Percentiles rank a stretch among this genome's conserved stretches.
Conservation (phyloP, 345 rosid genomes). For the Toxicodendron radicans region DNA sequence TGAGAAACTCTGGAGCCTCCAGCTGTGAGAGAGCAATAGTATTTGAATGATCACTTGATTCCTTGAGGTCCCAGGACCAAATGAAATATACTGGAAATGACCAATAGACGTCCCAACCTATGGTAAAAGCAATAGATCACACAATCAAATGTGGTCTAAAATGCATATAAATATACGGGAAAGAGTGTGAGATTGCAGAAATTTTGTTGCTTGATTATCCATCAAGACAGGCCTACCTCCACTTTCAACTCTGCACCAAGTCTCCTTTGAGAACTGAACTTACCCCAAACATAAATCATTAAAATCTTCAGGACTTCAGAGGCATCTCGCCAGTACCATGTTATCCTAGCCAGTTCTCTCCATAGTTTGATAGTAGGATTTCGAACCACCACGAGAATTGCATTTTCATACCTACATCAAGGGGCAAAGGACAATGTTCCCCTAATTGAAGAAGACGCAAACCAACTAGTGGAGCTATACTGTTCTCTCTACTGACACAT, state of each 20-base stretch:
- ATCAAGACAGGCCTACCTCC: slow-evolving; percentile 63
- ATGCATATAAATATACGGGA: slow-evolving; percentile 30
- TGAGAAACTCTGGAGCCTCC: slow-evolving; percentile 58
- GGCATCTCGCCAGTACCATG: slow-evolving; percentile 18
- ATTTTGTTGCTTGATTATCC: slow-evolving; percentile 37
- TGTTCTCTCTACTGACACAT: not conserved
- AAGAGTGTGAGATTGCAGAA: slow-evolving; percentile 33
- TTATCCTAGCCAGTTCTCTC: slow-evolving; percentile 27
- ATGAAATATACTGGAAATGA: slow-evolving; percentile 51
- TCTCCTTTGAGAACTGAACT: slow-evolving; percentile 37
- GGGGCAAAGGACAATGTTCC: not conserved
- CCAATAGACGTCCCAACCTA: slow-evolving; percentile 59
- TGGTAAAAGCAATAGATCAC: slow-evolving; percentile 66
- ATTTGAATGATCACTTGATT: slow-evolving; percentile 53
- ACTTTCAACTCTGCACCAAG: slow-evolving; percentile 42
- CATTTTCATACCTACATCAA: not conserved
- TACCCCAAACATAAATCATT: slow-evolving; percentile 29
- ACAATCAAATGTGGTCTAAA: slow-evolving; percentile 54
- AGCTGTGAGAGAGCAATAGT: slow-evolving; percentile 41
- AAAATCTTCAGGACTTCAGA: slow-evolving; percentile 18
- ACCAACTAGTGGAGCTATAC: not conserved
- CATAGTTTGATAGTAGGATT: slow-evolving; percentile 1
- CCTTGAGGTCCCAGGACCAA: slow-evolving; percentile 51
- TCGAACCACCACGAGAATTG: slow-evolving; percentile 11
- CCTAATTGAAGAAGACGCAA: not conserved